Percentiles rank a stretch among this genome's conserved stretches.
Evolutionary conservation across 495 filamentous ascomycete species (phyloP).

Genomic region (Xylaria curta): DNA sequence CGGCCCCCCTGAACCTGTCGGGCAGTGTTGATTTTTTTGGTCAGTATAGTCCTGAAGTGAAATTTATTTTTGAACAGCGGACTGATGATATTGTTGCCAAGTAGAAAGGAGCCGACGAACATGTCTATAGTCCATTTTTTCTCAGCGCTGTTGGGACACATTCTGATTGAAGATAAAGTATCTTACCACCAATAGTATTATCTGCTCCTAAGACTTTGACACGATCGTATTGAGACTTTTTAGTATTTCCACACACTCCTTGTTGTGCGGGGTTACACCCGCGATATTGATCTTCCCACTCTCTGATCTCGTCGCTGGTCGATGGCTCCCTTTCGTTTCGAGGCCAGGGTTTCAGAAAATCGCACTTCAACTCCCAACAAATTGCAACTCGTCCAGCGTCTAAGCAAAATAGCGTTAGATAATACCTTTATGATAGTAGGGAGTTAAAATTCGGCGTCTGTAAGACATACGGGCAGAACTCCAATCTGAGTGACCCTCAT

Average conservation of each 20-base stretch:
- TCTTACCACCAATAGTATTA: not conserved
- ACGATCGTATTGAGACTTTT: not conserved
- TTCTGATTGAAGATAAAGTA: not conserved
- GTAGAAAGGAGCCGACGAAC: not conserved
- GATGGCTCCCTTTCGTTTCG: not conserved
- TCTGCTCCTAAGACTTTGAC: not conserved
- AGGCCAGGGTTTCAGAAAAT: not conserved
- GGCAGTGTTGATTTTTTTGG: not conserved
- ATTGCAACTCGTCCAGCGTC: slow-evolving; percentile 7
- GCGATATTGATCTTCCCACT: slow-evolving; percentile 3
- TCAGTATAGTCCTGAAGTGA: not conserved
- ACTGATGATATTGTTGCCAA: not conserved
- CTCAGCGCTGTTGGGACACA: not conserved
- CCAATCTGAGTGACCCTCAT: slow-evolving; percentile 1
- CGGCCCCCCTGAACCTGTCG: not conserved
- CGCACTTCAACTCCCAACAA: slow-evolving; percentile 1
- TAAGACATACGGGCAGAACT: not conserved
- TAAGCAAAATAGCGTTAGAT: not conserved
- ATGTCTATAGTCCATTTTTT: not conserved
- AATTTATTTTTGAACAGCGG: not conserved
- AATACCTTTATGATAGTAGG: not conserved
- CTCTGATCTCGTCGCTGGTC: too few relatives aligned
- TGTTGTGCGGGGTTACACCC: not conserved
- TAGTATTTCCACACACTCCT: not conserved
- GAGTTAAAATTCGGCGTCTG: not conserved